Conservation (phyloP, 108 stramenopile genomes). For the Pseudonitzschia delicatissima region DNA sequence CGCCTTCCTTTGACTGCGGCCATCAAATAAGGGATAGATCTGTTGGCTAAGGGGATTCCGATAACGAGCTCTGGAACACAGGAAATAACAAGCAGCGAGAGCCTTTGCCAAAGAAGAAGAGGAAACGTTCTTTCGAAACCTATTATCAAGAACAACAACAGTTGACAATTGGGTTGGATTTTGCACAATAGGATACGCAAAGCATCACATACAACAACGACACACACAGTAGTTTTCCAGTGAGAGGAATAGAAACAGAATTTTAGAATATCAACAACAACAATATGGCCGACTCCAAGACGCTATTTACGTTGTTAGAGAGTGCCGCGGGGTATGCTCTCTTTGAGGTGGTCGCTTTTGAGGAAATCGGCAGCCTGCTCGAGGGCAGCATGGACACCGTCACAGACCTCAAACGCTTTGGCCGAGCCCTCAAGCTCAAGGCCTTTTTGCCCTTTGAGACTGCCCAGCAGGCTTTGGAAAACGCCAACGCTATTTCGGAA, state of each 20-base stretch:
- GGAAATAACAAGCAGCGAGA: background rate
- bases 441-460: slow-evolving; percentile 96
- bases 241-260: background rate
- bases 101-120: background rate
- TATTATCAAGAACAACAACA: background rate
- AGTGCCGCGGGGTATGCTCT: slow-evolving; percentile 97
- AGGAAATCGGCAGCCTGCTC: slow-evolving; percentile 89
- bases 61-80: too few relatives aligned
- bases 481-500: slow-evolving; percentile 87
- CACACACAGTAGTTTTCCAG: background rate
- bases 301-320: slow-evolving; percentile 89
- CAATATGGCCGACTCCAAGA: slow-evolving; percentile 34
- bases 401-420: slow-evolving; percentile 86
- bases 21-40: too few relatives aligned
- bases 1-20: too few relatives aligned
- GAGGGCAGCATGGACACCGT: slow-evolving; percentile 74
- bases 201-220: background rate
- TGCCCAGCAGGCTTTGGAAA: slow-evolving; percentile 93
- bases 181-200: background rate
- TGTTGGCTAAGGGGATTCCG: too few relatives aligned
- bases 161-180: background rate
- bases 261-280: too few relatives aligned
- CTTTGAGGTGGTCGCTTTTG: slow-evolving; percentile 94
- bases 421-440: slow-evolving; percentile 94
- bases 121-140: background rate